A percentile compares a stretch with the other conserved stretches of the same genome.
phyloP scores from a whole-genome alignment of 768 basidiomycete species.

The Amylocystis lapponica region DNA sequence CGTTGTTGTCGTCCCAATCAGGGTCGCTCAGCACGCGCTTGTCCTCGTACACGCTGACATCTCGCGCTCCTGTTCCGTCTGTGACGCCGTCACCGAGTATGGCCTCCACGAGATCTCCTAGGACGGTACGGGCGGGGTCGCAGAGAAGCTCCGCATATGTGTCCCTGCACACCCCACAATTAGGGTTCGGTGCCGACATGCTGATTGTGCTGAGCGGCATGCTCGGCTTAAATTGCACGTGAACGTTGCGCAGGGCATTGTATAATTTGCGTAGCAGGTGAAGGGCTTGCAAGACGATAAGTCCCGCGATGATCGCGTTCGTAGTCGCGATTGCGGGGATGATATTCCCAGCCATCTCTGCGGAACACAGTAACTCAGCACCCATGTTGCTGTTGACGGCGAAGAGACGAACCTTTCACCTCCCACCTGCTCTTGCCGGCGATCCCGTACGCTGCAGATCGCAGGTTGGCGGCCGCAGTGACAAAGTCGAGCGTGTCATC shows the following conservation, averaged over 20 bases:
- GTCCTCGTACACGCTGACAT: constrained; percentile 83
- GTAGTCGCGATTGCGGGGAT: constrained; percentile 99
- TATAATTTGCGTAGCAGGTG: constrained; percentile 71
- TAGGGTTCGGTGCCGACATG: constrained; percentile 63
- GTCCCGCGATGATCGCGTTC: constrained; percentile 93
- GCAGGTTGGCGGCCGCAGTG: constrained; percentile 88
- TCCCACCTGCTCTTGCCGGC: constrained; percentile 90
- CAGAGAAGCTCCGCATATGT: constrained; percentile 72
- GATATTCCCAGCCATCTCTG: constrained; percentile 99
- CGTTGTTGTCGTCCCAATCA: constrained; percentile 88
- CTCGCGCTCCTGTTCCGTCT: constrained; percentile 36
- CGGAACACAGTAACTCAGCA: not conserved
- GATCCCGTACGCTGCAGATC: constrained; percentile 88
- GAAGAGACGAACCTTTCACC: constrained; percentile 73
- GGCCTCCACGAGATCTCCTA: constrained; percentile 68
- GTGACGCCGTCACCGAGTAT: constrained; percentile 49
- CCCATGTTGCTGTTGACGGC: not conserved
- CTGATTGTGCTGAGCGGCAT: constrained; percentile 72
- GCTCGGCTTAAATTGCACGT: constrained; percentile 70
- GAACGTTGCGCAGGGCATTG: constrained; percentile 62
- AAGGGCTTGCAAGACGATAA: constrained; percentile 90
- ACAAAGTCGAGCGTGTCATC: constrained; percentile 97
- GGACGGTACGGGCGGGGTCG: constrained; percentile 60
- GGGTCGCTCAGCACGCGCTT: constrained; percentile 85
- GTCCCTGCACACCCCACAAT: constrained; percentile 84